A percentile compares a stretch with the other conserved stretches of the same genome.
Conservation (phyloP, 257 asterid genomes). For the Cordia subcordata region DNA sequence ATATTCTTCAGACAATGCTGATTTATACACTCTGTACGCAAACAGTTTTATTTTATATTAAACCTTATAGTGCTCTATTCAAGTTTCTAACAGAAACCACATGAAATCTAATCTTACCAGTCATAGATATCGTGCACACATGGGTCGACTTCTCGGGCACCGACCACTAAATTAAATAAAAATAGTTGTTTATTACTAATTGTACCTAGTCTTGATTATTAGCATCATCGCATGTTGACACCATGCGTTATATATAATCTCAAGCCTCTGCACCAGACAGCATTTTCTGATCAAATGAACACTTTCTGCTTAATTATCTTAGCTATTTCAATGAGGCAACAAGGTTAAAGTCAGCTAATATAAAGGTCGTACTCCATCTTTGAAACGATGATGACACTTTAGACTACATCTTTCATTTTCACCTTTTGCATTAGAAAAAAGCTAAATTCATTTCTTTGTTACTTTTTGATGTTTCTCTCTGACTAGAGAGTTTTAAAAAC, state of each 20-base stretch:
- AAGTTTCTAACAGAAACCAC: constrained; percentile 16
- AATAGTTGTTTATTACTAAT: constrained; percentile 1
- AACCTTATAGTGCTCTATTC: neutral
- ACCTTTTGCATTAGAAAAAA: neutral
- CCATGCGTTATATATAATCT: too few species aligned
- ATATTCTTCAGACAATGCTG: neutral
- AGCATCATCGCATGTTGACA: constrained; percentile 5
- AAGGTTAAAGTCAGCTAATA: constrained; percentile 4
- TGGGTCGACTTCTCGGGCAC: constrained; percentile 8
- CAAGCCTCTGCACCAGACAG: too few species aligned
- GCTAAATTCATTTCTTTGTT: constrained; percentile 1
- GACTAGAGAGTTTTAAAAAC: constrained; percentile 9
- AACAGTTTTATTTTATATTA: neutral
- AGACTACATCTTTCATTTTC: neutral
- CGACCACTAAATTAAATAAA: constrained; percentile 4
- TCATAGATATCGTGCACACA: constrained; percentile 13
- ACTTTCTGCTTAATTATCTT: neutral
- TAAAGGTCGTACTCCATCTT: too few species aligned
- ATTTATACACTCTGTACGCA: neutral
- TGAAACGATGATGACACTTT: too few species aligned
- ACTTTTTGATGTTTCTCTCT: neutral
- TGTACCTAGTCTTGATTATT: constrained; percentile 3
- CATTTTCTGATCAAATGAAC: too few species aligned
- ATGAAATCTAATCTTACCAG: constrained; percentile 23
- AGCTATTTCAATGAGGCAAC: neutral